Evolutionary conservation across 192 early-diverging fungal species (phyloP).

Genomic region (Obelidium mucronatum): DNA sequence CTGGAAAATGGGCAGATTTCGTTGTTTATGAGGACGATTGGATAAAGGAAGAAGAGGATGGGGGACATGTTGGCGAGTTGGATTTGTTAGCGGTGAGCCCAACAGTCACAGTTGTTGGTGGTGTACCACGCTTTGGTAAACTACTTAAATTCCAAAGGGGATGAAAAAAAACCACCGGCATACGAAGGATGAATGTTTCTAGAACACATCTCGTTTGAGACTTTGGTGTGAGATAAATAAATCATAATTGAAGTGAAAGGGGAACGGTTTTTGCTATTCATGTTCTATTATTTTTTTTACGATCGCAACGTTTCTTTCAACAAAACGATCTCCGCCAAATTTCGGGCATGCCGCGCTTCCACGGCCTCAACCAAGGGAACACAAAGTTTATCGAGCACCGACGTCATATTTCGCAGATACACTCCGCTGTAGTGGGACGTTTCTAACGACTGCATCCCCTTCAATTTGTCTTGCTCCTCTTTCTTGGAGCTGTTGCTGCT

Average conservation of each 20-base stretch:
- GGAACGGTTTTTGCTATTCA: too few relatives aligned
- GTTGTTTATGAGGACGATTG: slow-evolving; percentile 58
- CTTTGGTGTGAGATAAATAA: too few relatives aligned
- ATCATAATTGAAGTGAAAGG: too few relatives aligned
- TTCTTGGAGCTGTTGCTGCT: not conserved
- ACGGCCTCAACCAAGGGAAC: slow-evolving; percentile 35
- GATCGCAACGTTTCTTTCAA: not conserved
- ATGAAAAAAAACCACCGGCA: too few relatives aligned
- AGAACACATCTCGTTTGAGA: too few relatives aligned
- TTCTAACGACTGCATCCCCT: slow-evolving; percentile 6
- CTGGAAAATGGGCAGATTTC: slow-evolving; percentile 63
- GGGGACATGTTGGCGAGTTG: slow-evolving; percentile 25
- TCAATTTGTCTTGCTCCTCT: not conserved
- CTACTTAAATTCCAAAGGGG: not conserved
- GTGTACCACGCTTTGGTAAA: slow-evolving; percentile 10
- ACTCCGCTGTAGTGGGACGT: slow-evolving; percentile 35
- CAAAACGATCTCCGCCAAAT: slow-evolving; percentile 34
- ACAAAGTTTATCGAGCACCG: slow-evolving; percentile 40
- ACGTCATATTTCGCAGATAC: slow-evolving; percentile 37
- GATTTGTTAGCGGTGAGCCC: slow-evolving; percentile 42
- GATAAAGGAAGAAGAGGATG: slow-evolving; percentile 37
- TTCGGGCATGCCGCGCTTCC: slow-evolving; percentile 32
- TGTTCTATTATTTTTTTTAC: too few relatives aligned
- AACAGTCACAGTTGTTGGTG: slow-evolving; percentile 37
- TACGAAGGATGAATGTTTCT: too few relatives aligned